Percentiles rank a stretch among this genome's conserved stretches.
Evolutionary conservation across 1,284 basidiomycete species (phyloP).

Genomic region (Fomitopsis palustris): DNA sequence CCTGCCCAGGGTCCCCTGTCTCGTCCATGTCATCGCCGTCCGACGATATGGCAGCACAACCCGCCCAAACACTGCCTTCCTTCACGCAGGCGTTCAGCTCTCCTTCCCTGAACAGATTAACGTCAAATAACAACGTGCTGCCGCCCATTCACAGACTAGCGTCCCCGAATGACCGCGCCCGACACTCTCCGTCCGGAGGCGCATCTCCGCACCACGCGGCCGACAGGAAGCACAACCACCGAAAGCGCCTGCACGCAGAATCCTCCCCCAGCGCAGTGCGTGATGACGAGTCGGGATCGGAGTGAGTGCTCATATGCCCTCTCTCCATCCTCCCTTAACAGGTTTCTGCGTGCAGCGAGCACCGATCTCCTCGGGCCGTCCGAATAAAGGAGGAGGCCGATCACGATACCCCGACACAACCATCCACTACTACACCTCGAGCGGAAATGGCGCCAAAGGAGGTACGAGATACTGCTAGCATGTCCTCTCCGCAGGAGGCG

Average conservation of each 20-base stretch:
- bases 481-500: constrained; percentile 33
- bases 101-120: constrained; percentile 46
- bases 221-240: constrained; percentile 15
- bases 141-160: constrained; percentile 57
- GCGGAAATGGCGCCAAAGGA: constrained; percentile 2
- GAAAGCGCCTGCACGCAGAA: constrained; percentile 29
- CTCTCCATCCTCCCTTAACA: constrained; percentile 14
- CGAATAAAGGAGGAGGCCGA: constrained; percentile 63
- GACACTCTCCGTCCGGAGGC: constrained; percentile 34
- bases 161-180: constrained; percentile 26
- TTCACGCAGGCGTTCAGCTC: constrained; percentile 69
- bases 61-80: constrained; percentile 64
- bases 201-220: constrained; percentile 23
- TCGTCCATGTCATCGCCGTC: constrained; percentile 8
- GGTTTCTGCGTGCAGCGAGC: constrained; percentile 29
- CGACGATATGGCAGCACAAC: constrained; percentile 26
- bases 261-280: constrained; percentile 12
- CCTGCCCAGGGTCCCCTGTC: not conserved
- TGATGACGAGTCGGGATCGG: constrained; percentile 20
- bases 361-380: constrained; percentile 42
- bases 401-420: constrained; percentile 40
- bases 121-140: constrained; percentile 48
- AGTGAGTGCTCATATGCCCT: constrained; percentile 35
- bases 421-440: constrained; percentile 24
- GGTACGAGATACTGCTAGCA: constrained; percentile 1